Evolutionary conservation across 2,329 filamentous ascomycete species (phyloP).

Genomic region (Cladophialophora carrionii): DNA sequence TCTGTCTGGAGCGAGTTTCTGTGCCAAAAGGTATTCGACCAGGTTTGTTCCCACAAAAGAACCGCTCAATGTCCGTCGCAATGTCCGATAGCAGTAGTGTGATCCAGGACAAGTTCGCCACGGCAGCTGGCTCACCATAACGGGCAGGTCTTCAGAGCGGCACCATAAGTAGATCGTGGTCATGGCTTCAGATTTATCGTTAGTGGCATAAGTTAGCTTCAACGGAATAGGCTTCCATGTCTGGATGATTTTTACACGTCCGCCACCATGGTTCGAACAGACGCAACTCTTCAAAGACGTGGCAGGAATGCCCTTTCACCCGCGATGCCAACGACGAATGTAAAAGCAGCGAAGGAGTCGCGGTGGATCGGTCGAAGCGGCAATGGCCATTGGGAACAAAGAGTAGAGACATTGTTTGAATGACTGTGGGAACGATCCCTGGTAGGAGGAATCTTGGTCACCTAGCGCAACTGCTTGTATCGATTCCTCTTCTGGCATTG

Average conservation of each 20-base stretch:
- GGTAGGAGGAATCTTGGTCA: background rate
- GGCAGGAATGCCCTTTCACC: background rate
- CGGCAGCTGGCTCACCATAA: background rate
- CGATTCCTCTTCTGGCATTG: background rate
- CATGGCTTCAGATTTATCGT: background rate
- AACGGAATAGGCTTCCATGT: background rate
- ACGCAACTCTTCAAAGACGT: background rate
- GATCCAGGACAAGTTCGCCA: background rate
- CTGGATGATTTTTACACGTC: background rate
- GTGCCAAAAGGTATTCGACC: background rate
- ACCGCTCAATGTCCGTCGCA: background rate
- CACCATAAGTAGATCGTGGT: background rate
- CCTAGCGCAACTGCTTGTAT: background rate
- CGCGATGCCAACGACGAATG: background rate
- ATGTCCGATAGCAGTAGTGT: background rate
- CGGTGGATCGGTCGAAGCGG: background rate
- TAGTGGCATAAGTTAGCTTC: background rate
- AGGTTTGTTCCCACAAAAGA: background rate
- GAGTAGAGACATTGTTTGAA: background rate
- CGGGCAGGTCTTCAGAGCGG: background rate
- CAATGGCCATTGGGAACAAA: background rate
- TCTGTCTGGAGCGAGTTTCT: background rate
- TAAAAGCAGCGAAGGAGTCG: background rate
- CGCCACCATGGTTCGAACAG: background rate
- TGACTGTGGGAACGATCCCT: background rate